phyloP scores from a whole-genome alignment of 1,284 basidiomycete species.

The Macrocystidia cucumis region DNA sequence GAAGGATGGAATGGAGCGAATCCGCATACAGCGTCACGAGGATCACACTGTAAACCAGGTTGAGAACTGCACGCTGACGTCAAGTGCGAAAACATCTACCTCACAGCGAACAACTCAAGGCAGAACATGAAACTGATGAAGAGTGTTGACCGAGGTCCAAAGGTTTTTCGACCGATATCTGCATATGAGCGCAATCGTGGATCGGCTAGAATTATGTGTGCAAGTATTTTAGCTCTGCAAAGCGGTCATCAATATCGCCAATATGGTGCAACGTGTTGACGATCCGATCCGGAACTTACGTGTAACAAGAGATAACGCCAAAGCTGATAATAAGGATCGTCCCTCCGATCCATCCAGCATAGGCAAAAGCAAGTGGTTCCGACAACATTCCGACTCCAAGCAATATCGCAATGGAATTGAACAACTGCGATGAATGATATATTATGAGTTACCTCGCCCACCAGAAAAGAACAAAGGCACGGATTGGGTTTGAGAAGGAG shows the following conservation, averaged over 20 bases:
- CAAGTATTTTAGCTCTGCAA: constrained; percentile 77
- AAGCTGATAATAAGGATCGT: constrained; percentile 71
- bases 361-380: constrained; percentile 83
- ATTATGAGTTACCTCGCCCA: background rate
- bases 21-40: constrained; percentile 85
- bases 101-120: constrained; percentile 76
- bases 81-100: constrained; percentile 30
- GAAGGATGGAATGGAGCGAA: constrained; percentile 70
- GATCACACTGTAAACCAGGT: constrained; percentile 49
- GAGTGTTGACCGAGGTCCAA: constrained; percentile 64
- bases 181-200: constrained; percentile 74
- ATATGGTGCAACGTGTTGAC: background rate
- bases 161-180: constrained; percentile 84
- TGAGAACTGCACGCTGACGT: constrained; percentile 10
- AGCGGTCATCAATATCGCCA: constrained; percentile 4
- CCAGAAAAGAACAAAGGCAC: constrained; percentile 4
- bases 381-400: constrained; percentile 88
- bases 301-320: constrained; percentile 79
- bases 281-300: constrained; percentile 42
- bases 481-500: constrained; percentile 4
- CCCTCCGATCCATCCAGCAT: constrained; percentile 81
- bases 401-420: constrained; percentile 84
- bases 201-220: constrained; percentile 67
- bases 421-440: constrained; percentile 44
- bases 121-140: constrained; percentile 76